These are phyloP conservation scores for Colletotrichum musae DNA, from an alignment of 2,329 filamentous ascomycete genomes.

Conservation along the genomic window DNA sequence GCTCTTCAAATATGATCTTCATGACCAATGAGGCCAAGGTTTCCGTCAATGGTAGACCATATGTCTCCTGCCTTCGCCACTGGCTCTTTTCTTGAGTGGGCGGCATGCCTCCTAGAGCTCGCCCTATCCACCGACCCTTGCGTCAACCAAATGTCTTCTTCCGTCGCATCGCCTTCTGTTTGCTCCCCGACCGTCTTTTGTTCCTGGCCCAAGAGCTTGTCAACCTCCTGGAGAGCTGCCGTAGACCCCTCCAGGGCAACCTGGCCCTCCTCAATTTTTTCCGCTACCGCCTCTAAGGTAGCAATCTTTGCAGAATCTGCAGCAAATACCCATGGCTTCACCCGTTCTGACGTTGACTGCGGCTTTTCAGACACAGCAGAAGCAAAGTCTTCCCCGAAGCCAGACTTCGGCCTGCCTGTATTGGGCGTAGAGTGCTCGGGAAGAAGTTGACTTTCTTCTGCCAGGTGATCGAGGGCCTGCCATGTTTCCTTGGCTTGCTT, in stretches of 20 bases:
- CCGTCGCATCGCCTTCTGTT: slow-evolving; percentile 43
- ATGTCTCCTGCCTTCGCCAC: slow-evolving; percentile 54
- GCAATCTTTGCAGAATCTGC: slow-evolving; percentile 72
- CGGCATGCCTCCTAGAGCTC: slow-evolving; percentile 46
- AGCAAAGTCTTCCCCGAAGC: slow-evolving; percentile 61
- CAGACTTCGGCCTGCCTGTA: slow-evolving; percentile 52
- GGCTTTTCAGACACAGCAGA: slow-evolving; percentile 53
- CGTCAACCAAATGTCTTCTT: slow-evolving; percentile 56
- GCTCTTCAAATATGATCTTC: slow-evolving; percentile 45
- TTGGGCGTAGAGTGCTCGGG: slow-evolving; percentile 63
- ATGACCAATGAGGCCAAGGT: slow-evolving; percentile 65
- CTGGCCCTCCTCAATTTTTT: slow-evolving; percentile 72
- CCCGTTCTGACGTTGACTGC: slow-evolving; percentile 57
- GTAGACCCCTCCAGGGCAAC: slow-evolving; percentile 68
- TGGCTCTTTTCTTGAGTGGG: slow-evolving; percentile 43
- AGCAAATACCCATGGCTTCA: slow-evolving; percentile 72
- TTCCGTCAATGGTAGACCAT: slow-evolving; percentile 68
- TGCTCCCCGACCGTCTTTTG: slow-evolving; percentile 45
- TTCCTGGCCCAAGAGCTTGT: slow-evolving; percentile 61
- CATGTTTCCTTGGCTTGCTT: slow-evolving; percentile 66
- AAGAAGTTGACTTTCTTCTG: slow-evolving; percentile 75
- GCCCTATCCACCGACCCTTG: slow-evolving; percentile 46
- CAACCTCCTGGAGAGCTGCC: slow-evolving; percentile 63
- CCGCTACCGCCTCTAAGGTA: slow-evolving; percentile 70
- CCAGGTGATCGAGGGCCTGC: slow-evolving; percentile 67